Percentiles rank a stretch among this genome's conserved stretches.
Evolutionary conservation across 192 early-diverging fungal genomes (phyloP).

Genomic region (Entophlyctis helioformis): DNA sequence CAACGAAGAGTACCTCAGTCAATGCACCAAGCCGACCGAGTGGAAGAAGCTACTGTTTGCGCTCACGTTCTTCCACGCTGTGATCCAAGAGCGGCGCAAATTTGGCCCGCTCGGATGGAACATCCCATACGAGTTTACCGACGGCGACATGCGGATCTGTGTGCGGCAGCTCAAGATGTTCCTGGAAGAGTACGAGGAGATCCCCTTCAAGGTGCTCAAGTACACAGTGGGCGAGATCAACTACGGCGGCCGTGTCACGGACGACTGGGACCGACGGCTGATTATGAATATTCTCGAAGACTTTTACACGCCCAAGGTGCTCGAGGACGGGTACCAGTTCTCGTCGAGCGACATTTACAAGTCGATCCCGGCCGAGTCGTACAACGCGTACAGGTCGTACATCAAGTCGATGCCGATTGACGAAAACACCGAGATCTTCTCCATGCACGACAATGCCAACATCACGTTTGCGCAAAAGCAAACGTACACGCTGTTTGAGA

Average conservation of each 20-base stretch:
- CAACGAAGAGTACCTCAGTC: constrained; percentile 38
- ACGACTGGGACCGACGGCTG: constrained; percentile 44
- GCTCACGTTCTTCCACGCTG: constrained; percentile 46
- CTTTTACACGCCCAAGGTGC: constrained; percentile 34
- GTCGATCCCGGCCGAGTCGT: constrained; percentile 30
- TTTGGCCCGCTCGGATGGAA: constrained; percentile 50
- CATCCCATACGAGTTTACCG: constrained; percentile 48
- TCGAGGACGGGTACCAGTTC: constrained; percentile 41
- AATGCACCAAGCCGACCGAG: constrained; percentile 26
- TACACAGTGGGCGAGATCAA: constrained; percentile 51
- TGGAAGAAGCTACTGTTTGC: constrained; percentile 48
- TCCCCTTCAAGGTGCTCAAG: constrained; percentile 48
- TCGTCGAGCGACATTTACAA: constrained; percentile 26
- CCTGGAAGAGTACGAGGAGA: constrained; percentile 42
- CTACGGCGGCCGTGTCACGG: constrained; percentile 48
- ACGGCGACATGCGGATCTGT: constrained; percentile 43
- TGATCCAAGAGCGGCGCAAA: constrained; percentile 45
- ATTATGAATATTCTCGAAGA: constrained; percentile 47
- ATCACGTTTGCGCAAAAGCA: constrained; percentile 53
- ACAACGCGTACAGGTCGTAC: constrained; percentile 33
- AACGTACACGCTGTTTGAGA: constrained; percentile 40
- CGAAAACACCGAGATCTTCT: constrained; percentile 45
- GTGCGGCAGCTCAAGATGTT: constrained; percentile 49
- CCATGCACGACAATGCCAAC: constrained; percentile 52
- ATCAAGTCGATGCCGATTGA: constrained; percentile 41